Percentiles rank a stretch among this genome's conserved stretches.
These are phyloP conservation scores for Abrus pulchellus DNA, from an alignment of 306 rosid species.

Conservation along the genomic window DNA sequence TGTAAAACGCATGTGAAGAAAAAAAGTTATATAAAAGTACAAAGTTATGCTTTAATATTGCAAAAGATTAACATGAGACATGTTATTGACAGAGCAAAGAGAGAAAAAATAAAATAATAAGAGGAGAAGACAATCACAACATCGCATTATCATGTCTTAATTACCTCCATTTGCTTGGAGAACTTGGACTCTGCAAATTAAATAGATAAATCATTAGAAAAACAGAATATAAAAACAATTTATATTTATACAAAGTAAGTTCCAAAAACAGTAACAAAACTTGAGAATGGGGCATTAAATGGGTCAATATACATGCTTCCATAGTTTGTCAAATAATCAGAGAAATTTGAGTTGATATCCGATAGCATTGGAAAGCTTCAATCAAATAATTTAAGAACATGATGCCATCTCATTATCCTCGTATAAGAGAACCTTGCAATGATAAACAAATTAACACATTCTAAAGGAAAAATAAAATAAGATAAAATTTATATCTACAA, in stretches of 20 bases:
- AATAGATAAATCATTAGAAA: conserved; percentile 43
- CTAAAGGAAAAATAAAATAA: not conserved
- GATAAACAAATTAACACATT: conserved; percentile 38
- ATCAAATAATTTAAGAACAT: conserved; percentile 32
- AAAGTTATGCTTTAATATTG: conserved; percentile 24
- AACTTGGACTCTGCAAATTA: conserved; percentile 83
- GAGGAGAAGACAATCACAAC: conserved; percentile 21
- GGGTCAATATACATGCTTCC: conserved; percentile 88
- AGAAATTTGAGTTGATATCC: conserved; percentile 95
- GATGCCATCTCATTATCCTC: conserved; percentile 12
- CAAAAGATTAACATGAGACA: conserved; percentile 20
- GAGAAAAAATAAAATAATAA: conserved; percentile 11
- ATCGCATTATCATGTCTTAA: conserved; percentile 30
- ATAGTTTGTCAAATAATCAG: conserved; percentile 88
- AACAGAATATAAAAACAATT: conserved; percentile 1
- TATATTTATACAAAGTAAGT: conserved; percentile 32
- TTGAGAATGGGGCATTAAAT: conserved; percentile 93
- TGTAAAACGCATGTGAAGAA: conserved; percentile 45
- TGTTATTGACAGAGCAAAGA: conserved; percentile 31
- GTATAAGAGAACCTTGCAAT: conserved; percentile 16
- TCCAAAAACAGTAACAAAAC: conserved; percentile 52
- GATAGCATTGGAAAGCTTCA: conserved; percentile 50
- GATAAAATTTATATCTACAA: not conserved
- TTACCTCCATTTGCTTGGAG: conserved; percentile 98
- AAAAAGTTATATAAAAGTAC: conserved; percentile 15